These are phyloP conservation scores for Aspergillus leporis DNA, from an alignment of 495 filamentous ascomycete species.

Conservation along the genomic window DNA sequence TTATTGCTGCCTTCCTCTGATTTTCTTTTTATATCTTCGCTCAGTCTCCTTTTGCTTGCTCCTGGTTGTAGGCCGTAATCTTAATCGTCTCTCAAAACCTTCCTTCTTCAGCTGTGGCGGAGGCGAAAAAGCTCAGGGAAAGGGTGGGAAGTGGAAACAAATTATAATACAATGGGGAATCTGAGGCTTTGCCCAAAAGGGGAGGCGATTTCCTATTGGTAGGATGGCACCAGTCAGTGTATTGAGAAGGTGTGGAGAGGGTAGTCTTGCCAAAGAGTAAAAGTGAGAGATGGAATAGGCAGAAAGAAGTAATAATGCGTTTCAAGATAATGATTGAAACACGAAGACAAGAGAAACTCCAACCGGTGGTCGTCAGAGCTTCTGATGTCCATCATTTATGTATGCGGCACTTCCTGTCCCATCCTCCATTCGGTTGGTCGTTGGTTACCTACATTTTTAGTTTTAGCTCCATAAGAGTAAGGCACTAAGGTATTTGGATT, in stretches of 20 bases:
- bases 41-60: neutral
- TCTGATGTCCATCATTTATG: slow-evolving; percentile 5
- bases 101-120: slow-evolving; percentile 17
- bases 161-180: slow-evolving; percentile 16
- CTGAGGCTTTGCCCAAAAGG: slow-evolving; percentile 23
- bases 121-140: slow-evolving; percentile 13
- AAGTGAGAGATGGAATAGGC: neutral
- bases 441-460: neutral
- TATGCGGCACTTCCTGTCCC: neutral
- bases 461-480: neutral
- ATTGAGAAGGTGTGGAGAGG: neutral
- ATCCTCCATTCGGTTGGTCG: neutral
- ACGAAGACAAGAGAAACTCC: neutral
- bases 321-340: slow-evolving; percentile 6
- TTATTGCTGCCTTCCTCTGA: neutral
- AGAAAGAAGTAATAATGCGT: slow-evolving; percentile 1
- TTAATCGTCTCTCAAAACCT: slow-evolving; percentile 6
- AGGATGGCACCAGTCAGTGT: slow-evolving; percentile 2
- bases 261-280: neutral
- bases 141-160: slow-evolving; percentile 18
- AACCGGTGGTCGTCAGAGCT: neutral
- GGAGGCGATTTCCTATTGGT: slow-evolving; percentile 15
- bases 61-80: slow-evolving; percentile 7
- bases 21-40: neutral
- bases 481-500: slow-evolving; percentile 2